These are phyloP conservation scores for Triticum monococcum DNA, from an alignment of 176 grass and related monocot species.

Conservation along the genomic window DNA sequence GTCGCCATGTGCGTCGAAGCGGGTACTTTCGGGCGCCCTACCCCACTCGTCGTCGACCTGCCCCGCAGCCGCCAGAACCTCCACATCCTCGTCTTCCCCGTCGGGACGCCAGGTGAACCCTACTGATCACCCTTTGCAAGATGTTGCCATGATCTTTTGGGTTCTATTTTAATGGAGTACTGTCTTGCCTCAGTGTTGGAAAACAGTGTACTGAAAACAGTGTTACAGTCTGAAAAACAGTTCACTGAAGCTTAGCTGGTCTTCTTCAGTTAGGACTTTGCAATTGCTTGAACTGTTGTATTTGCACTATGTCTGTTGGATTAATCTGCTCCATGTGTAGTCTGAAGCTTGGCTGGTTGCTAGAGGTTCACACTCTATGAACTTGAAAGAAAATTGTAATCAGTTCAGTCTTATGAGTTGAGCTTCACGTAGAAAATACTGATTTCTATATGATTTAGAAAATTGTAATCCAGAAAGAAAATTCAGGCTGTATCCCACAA, in stretches of 20 bases:
- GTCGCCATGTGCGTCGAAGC: not conserved
- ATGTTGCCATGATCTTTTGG: too few species aligned
- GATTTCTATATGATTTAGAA: too few species aligned
- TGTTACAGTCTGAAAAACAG: not conserved
- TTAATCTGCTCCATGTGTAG: too few species aligned
- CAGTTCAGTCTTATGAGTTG: too few species aligned
- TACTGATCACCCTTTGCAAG: not conserved
- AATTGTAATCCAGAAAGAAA: too few species aligned
- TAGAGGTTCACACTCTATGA: too few species aligned
- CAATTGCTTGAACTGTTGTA: not conserved
- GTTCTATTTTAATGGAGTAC: too few species aligned
- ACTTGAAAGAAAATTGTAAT: too few species aligned
- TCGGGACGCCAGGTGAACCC: not conserved
- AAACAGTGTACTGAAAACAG: not conserved
- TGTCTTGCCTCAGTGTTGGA: not conserved
- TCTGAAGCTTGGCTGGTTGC: too few species aligned
- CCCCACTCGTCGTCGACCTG: constrained; percentile 25
- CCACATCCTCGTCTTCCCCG: not conserved
- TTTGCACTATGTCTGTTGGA: too few species aligned
- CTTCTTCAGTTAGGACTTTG: not conserved
- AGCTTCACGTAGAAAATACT: too few species aligned
- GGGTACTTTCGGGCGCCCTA: not conserved
- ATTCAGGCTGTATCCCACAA: too few species aligned
- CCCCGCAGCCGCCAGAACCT: not conserved
- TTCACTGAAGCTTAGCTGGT: not conserved